Evolutionary conservation across 2,329 filamentous ascomycete species (phyloP).

Genomic region (Ascochyta lentis): DNA sequence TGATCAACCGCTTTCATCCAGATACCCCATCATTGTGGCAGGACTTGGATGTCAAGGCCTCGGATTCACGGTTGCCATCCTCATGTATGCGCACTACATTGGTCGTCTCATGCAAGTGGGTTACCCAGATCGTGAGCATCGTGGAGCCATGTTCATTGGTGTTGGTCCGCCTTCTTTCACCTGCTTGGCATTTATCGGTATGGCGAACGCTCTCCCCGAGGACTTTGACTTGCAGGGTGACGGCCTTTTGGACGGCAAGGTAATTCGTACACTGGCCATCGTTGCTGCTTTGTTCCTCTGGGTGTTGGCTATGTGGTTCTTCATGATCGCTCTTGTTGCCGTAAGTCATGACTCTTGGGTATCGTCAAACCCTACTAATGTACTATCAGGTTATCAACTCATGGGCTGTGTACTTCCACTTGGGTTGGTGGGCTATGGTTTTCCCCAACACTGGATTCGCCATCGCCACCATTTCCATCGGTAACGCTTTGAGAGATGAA

Average conservation of each 20-base stretch:
- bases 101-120: constrained; percentile 73
- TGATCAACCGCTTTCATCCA: constrained; percentile 63
- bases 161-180: constrained; percentile 79
- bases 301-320: constrained; percentile 67
- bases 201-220: constrained; percentile 62
- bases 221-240: constrained; percentile 58
- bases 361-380: constrained; percentile 12
- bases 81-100: constrained; percentile 78
- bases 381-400: constrained; percentile 37
- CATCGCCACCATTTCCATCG: constrained; percentile 53
- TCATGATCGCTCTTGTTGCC: constrained; percentile 52
- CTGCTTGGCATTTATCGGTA: constrained; percentile 71
- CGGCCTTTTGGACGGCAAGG: constrained; percentile 51
- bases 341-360: constrained; percentile 29
- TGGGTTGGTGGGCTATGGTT: constrained; percentile 69
- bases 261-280: constrained; percentile 57
- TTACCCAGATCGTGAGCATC: constrained; percentile 67
- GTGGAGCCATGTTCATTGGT: constrained; percentile 76
- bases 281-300: constrained; percentile 66
- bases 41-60: constrained; percentile 74
- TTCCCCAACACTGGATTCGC: constrained; percentile 54
- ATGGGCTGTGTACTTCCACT: constrained; percentile 60
- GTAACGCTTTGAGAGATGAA: constrained; percentile 44
- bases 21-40: constrained; percentile 69
- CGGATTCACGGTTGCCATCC: constrained; percentile 70